A percentile compares a stretch with the other conserved stretches of the same genome.
Evolutionary conservation across 2,329 filamentous ascomycete species (phyloP).

Genomic region (Exophiala xenobiotica): DNA sequence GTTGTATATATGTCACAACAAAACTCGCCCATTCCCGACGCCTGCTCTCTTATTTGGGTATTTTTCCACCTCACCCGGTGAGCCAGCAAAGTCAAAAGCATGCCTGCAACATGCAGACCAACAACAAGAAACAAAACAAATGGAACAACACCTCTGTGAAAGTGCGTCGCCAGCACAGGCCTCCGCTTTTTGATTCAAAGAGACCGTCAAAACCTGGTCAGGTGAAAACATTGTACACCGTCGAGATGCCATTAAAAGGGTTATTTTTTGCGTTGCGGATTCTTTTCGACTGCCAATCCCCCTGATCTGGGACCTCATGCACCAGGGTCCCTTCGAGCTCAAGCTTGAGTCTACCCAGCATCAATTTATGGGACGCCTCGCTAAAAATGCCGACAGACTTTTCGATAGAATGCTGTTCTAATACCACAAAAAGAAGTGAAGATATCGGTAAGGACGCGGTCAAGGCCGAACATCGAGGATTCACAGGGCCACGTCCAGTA

Average conservation of each 20-base stretch:
- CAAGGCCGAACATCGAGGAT: constrained; percentile 11
- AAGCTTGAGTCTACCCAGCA: constrained; percentile 11
- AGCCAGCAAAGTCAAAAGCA: constrained; percentile 16
- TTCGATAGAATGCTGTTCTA: constrained; percentile 22
- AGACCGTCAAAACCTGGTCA: constrained; percentile 4
- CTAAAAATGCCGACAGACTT: constrained; percentile 25
- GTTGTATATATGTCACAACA: constrained; percentile 11
- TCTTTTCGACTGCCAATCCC: constrained; percentile 11
- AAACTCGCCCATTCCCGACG: constrained; percentile 8
- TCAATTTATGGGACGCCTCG: constrained; percentile 20
- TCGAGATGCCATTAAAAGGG: constrained; percentile 19
- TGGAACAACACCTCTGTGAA: constrained; percentile 10
- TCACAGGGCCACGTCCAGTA: constrained; percentile 81
- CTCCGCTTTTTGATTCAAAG: background rate
- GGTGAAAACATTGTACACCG: constrained; percentile 4
- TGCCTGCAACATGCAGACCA: constrained; percentile 24
- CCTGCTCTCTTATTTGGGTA: constrained; percentile 5
- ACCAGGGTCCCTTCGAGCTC: constrained; percentile 12
- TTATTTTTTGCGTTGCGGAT: constrained; percentile 12
- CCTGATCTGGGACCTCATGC: constrained; percentile 19
- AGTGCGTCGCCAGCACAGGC: constrained; percentile 1
- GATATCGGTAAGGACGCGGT: background rate
- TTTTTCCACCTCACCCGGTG: constrained; percentile 4
- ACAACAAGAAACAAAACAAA: constrained; percentile 18
- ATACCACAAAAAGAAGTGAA: constrained; percentile 21